These are phyloP conservation scores for Ophiostoma australiae DNA, from an alignment of 2,329 filamentous ascomycete species.

Conservation along the genomic window DNA sequence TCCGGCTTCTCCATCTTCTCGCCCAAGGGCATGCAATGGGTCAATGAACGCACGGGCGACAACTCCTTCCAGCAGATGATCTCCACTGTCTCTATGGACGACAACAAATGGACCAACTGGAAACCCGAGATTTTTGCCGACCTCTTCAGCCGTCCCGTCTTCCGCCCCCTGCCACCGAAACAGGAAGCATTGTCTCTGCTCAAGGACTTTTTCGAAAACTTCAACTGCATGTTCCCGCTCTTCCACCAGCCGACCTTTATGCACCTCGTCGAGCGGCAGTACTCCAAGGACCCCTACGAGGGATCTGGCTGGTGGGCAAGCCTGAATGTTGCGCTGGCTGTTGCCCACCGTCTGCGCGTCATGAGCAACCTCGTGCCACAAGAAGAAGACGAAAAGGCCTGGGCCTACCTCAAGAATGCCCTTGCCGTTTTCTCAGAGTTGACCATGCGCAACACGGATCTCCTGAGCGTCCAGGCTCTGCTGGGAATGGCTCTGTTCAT, in stretches of 20 bases:
- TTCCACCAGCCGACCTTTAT: conserved; percentile 98
- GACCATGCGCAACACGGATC: conserved; percentile 91
- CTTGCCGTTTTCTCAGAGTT: conserved; percentile 89
- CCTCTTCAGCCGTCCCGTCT: conserved; percentile 79
- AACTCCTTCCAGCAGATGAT: conserved; percentile 94
- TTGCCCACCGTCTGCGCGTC: conserved; percentile 83
- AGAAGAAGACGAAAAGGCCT: conserved; percentile 90
- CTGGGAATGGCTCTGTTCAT: conserved; percentile 92
- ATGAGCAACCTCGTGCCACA: conserved; percentile 91
- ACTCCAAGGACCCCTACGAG: conserved; percentile 85
- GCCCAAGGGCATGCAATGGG: conserved; percentile 96
- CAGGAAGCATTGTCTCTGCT: conserved; percentile 82
- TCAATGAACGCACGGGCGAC: conserved; percentile 97
- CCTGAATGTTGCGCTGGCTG: conserved; percentile 88
- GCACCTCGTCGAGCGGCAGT: conserved; percentile 92
- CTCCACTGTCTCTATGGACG: conserved; percentile 79
- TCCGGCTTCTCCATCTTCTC: conserved; percentile 99
- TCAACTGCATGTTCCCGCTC: conserved; percentile 97
- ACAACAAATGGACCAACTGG: conserved; percentile 96
- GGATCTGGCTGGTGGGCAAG: conserved; percentile 98
- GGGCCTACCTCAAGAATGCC: conserved; percentile 94
- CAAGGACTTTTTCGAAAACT: conserved; percentile 95
- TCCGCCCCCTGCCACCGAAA: conserved; percentile 76
- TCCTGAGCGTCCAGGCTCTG: conserved; percentile 89
- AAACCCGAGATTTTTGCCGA: conserved; percentile 96